Conservation (phyloP, 2,329 filamentous ascomycete species). For the Botrytis pseudocinerea region DNA sequence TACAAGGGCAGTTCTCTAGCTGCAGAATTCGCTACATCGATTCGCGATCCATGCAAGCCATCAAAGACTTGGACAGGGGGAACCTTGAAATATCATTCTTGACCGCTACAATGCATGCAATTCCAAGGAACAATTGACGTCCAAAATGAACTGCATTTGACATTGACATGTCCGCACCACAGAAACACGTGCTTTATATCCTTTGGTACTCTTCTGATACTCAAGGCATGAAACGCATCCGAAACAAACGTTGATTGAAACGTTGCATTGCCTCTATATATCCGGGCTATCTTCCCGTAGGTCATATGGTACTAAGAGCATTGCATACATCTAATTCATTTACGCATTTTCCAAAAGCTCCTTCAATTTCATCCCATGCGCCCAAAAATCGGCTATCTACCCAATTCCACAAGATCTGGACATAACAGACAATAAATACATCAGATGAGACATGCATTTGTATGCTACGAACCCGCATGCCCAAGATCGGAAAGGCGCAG, state of each 20-base stretch:
- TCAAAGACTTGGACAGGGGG: not conserved
- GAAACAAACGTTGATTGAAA: slow-evolving; percentile 15
- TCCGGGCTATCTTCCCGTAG: not conserved
- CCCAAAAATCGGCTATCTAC: not conserved
- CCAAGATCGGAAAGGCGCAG: slow-evolving; percentile 10
- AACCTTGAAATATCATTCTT: not conserved
- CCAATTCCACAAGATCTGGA: not conserved
- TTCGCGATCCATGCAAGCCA: slow-evolving; percentile 20
- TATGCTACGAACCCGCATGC: not conserved
- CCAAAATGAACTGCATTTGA: slow-evolving; percentile 12
- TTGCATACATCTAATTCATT: not conserved
- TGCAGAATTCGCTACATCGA: slow-evolving; percentile 12
- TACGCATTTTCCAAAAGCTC: not conserved
- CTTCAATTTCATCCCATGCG: not conserved
- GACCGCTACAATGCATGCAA: slow-evolving; percentile 19
- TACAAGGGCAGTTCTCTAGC: slow-evolving; percentile 21
- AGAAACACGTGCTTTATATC: slow-evolving; percentile 12
- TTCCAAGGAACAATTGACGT: not conserved
- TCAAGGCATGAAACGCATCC: slow-evolving; percentile 7
- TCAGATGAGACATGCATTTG: slow-evolving; percentile 19
- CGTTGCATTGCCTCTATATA: slow-evolving; percentile 9
- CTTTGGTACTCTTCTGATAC: not conserved
- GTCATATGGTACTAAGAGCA: not conserved
- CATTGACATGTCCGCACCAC: slow-evolving; percentile 14
- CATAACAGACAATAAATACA: not conserved